phyloP scores from a whole-genome alignment of 176 grass and related monocot genomes.

The Ensete glaucum region DNA sequence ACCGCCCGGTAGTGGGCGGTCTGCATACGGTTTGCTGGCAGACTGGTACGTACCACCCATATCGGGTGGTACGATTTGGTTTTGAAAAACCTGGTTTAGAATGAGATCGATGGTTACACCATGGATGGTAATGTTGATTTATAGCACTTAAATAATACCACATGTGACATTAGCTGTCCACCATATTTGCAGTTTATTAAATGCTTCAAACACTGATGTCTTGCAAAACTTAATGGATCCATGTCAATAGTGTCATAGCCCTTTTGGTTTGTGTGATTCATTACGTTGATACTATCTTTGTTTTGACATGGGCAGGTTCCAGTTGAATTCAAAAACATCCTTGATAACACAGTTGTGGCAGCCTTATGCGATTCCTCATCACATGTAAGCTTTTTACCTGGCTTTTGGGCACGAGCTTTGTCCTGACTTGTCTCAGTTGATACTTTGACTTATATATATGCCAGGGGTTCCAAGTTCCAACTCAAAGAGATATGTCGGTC shows the following conservation, averaged over 20 bases:
- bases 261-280: not conserved
- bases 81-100: not conserved
- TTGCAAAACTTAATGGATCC: not conserved
- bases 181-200: not conserved
- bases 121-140: not conserved
- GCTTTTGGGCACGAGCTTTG: not conserved
- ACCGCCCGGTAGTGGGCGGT: no score
- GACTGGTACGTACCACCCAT: no score
- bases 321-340: slow-evolving; percentile 83
- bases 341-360: slow-evolving; percentile 89
- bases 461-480: not conserved
- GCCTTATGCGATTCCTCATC: slow-evolving; percentile 87
- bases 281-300: not conserved
- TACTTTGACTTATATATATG: not conserved
- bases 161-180: not conserved
- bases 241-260: no score
- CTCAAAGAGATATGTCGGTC: not conserved
- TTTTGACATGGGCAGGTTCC: slow-evolving; percentile 56
- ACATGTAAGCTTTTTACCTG: slow-evolving; percentile 39
- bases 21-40: no score
- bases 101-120: not conserved
- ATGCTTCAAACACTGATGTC: not conserved
- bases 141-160: not conserved
- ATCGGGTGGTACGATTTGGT: no score
- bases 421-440: not conserved